Evolutionary conservation across 345 rosid species (phyloP).

Genomic region (Citrus hindsii): DNA sequence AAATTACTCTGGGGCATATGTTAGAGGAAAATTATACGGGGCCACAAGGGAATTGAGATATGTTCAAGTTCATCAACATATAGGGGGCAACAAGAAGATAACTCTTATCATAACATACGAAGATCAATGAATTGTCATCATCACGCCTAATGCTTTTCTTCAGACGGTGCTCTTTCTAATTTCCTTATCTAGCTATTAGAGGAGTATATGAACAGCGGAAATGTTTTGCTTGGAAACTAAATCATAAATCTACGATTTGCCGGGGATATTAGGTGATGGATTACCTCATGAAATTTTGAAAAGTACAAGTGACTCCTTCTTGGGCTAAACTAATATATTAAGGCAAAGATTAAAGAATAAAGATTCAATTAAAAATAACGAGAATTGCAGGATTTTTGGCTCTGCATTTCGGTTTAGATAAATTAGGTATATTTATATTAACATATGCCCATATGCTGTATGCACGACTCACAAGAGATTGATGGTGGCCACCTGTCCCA

Average conservation of each 20-base stretch:
- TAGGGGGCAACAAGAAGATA: neutral
- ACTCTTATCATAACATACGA: too few species aligned
- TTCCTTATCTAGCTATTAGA: too few species aligned
- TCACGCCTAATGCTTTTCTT: neutral
- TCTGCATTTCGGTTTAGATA: neutral
- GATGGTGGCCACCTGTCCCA: neutral
- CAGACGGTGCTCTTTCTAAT: conserved; percentile 28
- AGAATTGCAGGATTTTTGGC: neutral
- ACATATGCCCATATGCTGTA: neutral
- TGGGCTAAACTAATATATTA: neutral
- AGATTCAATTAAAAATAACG: neutral
- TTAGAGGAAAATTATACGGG: neutral
- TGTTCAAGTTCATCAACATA: neutral
- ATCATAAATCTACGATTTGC: neutral
- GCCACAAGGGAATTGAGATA: neutral
- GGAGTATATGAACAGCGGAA: neutral
- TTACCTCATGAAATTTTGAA: neutral
- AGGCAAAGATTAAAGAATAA: neutral
- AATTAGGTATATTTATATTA: neutral
- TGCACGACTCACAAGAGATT: neutral
- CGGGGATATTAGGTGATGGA: neutral
- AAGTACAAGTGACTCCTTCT: too few species aligned
- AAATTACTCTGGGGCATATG: neutral
- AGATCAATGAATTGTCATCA: neutral
- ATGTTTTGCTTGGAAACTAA: neutral